Evolutionary conservation across 108 stramenopile species (phyloP), one percentile per base, ranked within the genome.

Genomic region (Aurantiochytrium sp.): DNA sequence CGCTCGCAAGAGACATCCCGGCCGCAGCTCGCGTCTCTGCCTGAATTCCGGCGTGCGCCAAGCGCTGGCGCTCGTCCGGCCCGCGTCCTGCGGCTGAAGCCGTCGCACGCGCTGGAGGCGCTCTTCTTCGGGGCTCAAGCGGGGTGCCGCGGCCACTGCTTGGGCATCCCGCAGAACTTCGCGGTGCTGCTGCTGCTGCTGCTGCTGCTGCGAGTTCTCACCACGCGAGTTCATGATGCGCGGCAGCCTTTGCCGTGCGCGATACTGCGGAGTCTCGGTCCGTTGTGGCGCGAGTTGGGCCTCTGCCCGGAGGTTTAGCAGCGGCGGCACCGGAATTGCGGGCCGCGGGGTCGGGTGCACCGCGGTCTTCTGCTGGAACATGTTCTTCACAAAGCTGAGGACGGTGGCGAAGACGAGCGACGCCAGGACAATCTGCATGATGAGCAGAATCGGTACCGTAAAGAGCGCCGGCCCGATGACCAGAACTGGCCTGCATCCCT

Each of bases 401-500:
- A 81, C 3, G 73, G 45, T 81, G 15, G 42, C 45, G 45, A 81
- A 81, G 19, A 48, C 73, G 73, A 81, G 21, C 39, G 73, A 81
- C 36, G 73, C 73, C 21, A 81, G n/a, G 36, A 81, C 45, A 21
- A 81, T 81, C 39, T 81, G 73, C 73, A 81, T 6, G 10, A 81
- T 6, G 42, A 81, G 45, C n/a, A 81, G 39, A 6, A 81, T 27
- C 39, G 73, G 73, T 24, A 81, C 42, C 24, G 73, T 81, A 30
- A 81, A 81, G 42, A 81, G 73, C 6, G 73, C 73, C 8, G 73
- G 73, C 73, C 73, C 39, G 19, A 81, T 21, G 42, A 81, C 12
- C 6, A 81, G 42, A 24, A 41, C 45, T 48, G 73, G 73, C 24
- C 45, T 81, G 42, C 24, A 41, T 6, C 42, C 45, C 73, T 81